phyloP scores from a whole-genome alignment of 1,284 basidiomycete species.

The Coniophora puteana region DNA sequence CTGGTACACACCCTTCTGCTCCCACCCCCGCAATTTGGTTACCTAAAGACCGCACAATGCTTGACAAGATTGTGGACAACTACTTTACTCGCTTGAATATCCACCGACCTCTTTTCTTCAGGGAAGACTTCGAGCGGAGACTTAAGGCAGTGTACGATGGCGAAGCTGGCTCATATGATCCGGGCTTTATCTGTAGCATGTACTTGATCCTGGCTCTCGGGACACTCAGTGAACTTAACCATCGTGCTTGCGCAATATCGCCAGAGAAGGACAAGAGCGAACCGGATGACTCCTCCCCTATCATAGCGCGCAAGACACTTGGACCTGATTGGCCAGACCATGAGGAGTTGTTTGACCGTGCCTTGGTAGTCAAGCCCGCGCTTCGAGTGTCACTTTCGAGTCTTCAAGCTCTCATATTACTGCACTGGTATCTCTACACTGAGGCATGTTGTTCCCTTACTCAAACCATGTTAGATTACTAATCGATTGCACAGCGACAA shows the following conservation, averaged over 20 bases:
- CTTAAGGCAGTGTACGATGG: constrained; percentile 64
- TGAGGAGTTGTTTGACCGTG: constrained; percentile 77
- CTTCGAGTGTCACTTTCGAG: constrained; percentile 75
- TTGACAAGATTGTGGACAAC: constrained; percentile 54
- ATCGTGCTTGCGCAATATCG: constrained; percentile 45
- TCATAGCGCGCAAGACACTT: constrained; percentile 54
- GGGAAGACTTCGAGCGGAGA: constrained; percentile 57
- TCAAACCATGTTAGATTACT: constrained; percentile 6
- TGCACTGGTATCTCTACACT: constrained; percentile 85
- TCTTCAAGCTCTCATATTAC: constrained; percentile 72
- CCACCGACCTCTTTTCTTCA: constrained; percentile 71
- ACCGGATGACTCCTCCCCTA: constrained; percentile 23
- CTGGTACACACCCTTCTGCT: constrained; percentile 28
- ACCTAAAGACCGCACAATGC: constrained; percentile 69
- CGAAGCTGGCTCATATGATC: constrained; percentile 51
- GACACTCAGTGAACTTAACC: constrained; percentile 75
- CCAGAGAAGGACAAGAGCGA: constrained; percentile 30
- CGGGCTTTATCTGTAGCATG: constrained; percentile 71
- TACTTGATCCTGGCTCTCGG: constrained; percentile 77
- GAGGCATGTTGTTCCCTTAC: constrained; percentile 48
- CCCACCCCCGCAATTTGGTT: constrained; percentile 46
- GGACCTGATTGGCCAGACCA: constrained; percentile 73
- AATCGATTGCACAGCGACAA: constrained; percentile 54
- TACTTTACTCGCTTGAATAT: constrained; percentile 75
- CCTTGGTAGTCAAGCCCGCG: constrained; percentile 72